Percentiles rank a stretch among this genome's conserved stretches.
Conservation (phyloP, 805 yeast species). For the Hanseniaspora hatyaiensis region DNA sequence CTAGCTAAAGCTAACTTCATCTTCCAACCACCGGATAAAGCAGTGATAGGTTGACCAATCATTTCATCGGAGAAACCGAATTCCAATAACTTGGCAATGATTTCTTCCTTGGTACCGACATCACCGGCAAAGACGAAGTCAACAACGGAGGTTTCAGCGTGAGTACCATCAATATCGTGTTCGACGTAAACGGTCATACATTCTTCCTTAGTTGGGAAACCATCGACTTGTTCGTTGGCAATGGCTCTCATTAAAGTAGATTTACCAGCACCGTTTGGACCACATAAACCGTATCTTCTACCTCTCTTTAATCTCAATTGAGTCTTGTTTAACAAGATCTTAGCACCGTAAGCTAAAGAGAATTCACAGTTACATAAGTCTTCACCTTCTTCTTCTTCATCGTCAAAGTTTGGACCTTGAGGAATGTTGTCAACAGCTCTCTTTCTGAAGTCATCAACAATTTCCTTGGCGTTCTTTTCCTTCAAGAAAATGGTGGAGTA, state of each 20-base stretch:
- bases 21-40: conserved; percentile 99
- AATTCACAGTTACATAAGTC: conserved; percentile 99
- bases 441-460: conserved; percentile 90
- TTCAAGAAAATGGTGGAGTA: conserved; percentile 93
- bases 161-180: conserved; percentile 98
- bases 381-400: conserved; percentile 97
- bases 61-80: conserved; percentile 90
- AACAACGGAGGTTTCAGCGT: conserved; percentile 87
- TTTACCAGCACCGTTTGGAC: conserved; percentile 99
- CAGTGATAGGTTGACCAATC: conserved; percentile 86
- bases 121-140: conserved; percentile 76
- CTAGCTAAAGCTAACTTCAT: conserved; percentile 99
- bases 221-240: conserved; percentile 97
- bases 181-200: conserved; percentile 99
- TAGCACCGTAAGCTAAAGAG: conserved; percentile 99
- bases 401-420: conserved; percentile 88
- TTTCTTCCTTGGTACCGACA: conserved; percentile 63
- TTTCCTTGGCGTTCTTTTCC: conserved; percentile 78
- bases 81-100: conserved; percentile 66
- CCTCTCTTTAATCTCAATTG: conserved; percentile 97
- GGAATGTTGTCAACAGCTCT: conserved; percentile 97
- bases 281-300: conserved; percentile 98
- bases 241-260: conserved; percentile 96
- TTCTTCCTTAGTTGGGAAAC: conserved; percentile 99
- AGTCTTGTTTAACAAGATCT: conserved; percentile 98